A percentile compares a stretch with the other conserved stretches of the same genome.
phyloP scores from a whole-genome alignment of 306 rosid genomes.

The Geum urbanum region DNA sequence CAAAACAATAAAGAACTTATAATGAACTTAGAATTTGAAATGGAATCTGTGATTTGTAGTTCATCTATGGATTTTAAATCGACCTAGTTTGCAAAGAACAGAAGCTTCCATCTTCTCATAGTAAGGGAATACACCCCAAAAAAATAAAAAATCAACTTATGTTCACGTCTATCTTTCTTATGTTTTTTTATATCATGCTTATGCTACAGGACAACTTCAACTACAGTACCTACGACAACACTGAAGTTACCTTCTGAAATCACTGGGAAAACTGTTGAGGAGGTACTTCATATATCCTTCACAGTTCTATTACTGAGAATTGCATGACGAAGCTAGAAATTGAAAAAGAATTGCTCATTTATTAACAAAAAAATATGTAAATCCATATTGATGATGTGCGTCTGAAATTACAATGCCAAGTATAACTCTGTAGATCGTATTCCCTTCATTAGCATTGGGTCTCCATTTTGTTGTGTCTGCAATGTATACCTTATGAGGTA shows the following conservation, averaged over 20 bases:
- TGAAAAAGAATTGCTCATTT: not conserved
- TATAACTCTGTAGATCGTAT: not conserved
- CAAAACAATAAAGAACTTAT: not conserved
- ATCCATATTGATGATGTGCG: not conserved
- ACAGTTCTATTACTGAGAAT: not conserved
- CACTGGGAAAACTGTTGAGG: conserved; percentile 92
- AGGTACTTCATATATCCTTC: conserved; percentile 46
- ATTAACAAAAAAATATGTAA: not conserved
- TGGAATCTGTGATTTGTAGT: not conserved
- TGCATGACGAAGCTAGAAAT: not conserved
- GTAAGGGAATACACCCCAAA: not conserved
- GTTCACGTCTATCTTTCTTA: conserved; percentile 1
- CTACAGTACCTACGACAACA: conserved; percentile 42
- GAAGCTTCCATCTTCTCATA: not conserved
- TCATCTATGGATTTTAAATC: not conserved
- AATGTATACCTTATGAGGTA: conserved; percentile 4
- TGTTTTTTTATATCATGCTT: conserved; percentile 28
- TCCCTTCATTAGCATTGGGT: not conserved
- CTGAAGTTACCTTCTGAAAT: conserved; percentile 92
- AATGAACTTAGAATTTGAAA: not conserved
- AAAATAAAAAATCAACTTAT: not conserved
- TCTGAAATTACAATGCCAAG: not conserved
- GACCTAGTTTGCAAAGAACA: no score
- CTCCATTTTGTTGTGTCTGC: not conserved
- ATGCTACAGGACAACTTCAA: conserved; percentile 58